Evolutionary conservation across 768 basidiomycete genomes (phyloP).

Genomic region (Tylopilus plumbeoviolaceoides): DNA sequence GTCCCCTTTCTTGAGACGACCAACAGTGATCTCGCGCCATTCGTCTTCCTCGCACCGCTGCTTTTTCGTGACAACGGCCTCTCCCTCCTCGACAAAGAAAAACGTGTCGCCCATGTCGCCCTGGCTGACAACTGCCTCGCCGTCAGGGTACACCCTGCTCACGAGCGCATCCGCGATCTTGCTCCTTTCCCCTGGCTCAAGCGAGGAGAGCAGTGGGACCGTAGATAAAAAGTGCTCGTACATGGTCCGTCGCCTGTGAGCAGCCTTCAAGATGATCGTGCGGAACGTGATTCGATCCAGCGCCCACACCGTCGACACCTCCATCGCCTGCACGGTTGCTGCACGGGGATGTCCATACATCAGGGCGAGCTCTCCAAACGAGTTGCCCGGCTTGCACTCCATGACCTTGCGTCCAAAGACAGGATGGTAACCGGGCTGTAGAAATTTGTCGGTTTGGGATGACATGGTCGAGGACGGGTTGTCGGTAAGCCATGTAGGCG

Average conservation of each 20-base stretch:
- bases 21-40: slow-evolving; percentile 64
- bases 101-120: slow-evolving; percentile 97
- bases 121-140: slow-evolving; percentile 83
- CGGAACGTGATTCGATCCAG: slow-evolving; percentile 98
- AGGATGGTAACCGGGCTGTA: slow-evolving; percentile 63
- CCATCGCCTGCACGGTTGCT: slow-evolving; percentile 86
- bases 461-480: slow-evolving; percentile 35
- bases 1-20: slow-evolving; percentile 81
- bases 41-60: slow-evolving; percentile 57
- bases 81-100: slow-evolving; percentile 95
- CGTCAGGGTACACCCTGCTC: slow-evolving; percentile 76
- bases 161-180: slow-evolving; percentile 96
- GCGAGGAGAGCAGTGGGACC: slow-evolving; percentile 80
- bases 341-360: slow-evolving; percentile 98
- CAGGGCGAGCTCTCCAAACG: slow-evolving; percentile 93
- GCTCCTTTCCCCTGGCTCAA: slow-evolving; percentile 85
- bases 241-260: slow-evolving; percentile 87
- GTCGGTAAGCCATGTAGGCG: slow-evolving; percentile 53
- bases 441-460: slow-evolving; percentile 48
- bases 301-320: slow-evolving; percentile 85
- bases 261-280: slow-evolving; percentile 92
- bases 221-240: slow-evolving; percentile 95
- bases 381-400: slow-evolving; percentile 78
- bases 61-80: slow-evolving; percentile 80
- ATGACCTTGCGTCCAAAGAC: slow-evolving; percentile 79